These are phyloP conservation scores for Saururus chinensis DNA, from an alignment of 164 flowering plant genomes.

Conservation along the genomic window DNA sequence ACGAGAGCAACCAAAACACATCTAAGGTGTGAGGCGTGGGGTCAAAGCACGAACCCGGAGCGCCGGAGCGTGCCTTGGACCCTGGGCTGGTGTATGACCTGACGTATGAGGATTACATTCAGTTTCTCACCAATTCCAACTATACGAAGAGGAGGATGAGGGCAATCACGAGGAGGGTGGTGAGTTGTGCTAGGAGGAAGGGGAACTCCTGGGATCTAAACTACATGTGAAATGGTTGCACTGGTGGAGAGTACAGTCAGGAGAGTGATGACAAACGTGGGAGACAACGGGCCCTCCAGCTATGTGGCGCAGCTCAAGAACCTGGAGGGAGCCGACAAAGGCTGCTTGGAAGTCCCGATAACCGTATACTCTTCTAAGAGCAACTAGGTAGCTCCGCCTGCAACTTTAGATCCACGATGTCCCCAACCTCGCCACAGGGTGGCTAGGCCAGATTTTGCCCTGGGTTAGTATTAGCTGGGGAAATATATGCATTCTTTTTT, in stretches of 20 bases:
- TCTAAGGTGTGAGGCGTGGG: conserved; percentile 31
- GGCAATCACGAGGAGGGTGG: conserved; percentile 10
- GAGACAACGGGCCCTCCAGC: conserved; percentile 1
- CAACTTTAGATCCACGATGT: too few species aligned
- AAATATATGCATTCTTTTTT: too few species aligned
- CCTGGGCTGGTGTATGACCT: conserved; percentile 39
- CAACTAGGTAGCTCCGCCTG: too few species aligned
- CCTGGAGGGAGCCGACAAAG: conserved; percentile 1
- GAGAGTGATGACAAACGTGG: conserved; percentile 9
- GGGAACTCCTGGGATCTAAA: conserved; percentile 31
- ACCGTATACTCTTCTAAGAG: too few species aligned
- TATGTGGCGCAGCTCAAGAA: conserved; percentile 3
- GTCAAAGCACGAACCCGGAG: conserved; percentile 26
- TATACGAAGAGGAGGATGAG: conserved; percentile 19
- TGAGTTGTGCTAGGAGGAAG: conserved; percentile 11
- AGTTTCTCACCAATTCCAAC: conserved; percentile 26
- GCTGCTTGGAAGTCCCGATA: too few species aligned
- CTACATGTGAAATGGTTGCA: conserved; percentile 34
- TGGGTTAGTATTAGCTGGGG: too few species aligned
- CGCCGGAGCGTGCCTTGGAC: conserved; percentile 31
- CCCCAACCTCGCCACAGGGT: too few species aligned
- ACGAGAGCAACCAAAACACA: conserved; percentile 24
- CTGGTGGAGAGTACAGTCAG: conserved; percentile 1
- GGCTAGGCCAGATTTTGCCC: too few species aligned
- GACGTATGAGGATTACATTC: conserved; percentile 28